Percentiles rank a stretch among this genome's conserved stretches.
These are phyloP conservation scores for Fusarium tjaetaba DNA, from an alignment of 2,329 filamentous ascomycete species.

Conservation along the genomic window DNA sequence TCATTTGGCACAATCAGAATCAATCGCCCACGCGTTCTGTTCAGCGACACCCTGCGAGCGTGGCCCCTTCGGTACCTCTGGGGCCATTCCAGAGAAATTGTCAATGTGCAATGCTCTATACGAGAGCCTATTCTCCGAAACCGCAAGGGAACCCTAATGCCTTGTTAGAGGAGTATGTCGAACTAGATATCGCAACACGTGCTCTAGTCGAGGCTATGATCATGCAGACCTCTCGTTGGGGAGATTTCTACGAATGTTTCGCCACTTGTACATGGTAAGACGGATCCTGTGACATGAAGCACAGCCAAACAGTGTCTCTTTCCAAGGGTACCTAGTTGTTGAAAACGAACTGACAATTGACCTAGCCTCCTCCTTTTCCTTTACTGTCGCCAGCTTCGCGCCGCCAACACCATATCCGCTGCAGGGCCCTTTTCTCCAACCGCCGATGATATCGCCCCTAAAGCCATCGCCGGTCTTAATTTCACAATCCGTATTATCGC, in stretches of 20 bases:
- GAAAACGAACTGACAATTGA: conserved; percentile 1
- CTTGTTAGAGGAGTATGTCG: conserved; percentile 44
- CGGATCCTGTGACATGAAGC: not conserved
- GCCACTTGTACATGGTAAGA: conserved; percentile 49
- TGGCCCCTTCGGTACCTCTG: conserved; percentile 45
- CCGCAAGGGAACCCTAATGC: conserved; percentile 25
- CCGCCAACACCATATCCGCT: conserved; percentile 38
- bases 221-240: conserved; percentile 47
- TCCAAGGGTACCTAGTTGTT: not conserved
- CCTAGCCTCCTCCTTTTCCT: conserved; percentile 48
- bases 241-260: conserved; percentile 50
- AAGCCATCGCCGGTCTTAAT: conserved; percentile 51
- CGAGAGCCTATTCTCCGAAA: conserved; percentile 44
- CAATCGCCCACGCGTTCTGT: conserved; percentile 36
- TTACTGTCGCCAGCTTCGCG: conserved; percentile 48
- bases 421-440: conserved; percentile 28
- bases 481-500: conserved; percentile 51
- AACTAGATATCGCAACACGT: conserved; percentile 47
- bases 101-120: conserved; percentile 50
- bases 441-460: conserved; percentile 45
- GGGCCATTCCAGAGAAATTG: conserved; percentile 50
- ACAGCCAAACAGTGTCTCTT: not conserved
- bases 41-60: conserved; percentile 43
- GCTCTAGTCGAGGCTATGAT: conserved; percentile 49
- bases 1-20: conserved; percentile 46